These are phyloP conservation scores for Cladophialophora carrionii DNA, from an alignment of 2,329 filamentous ascomycete species.

Conservation along the genomic window DNA sequence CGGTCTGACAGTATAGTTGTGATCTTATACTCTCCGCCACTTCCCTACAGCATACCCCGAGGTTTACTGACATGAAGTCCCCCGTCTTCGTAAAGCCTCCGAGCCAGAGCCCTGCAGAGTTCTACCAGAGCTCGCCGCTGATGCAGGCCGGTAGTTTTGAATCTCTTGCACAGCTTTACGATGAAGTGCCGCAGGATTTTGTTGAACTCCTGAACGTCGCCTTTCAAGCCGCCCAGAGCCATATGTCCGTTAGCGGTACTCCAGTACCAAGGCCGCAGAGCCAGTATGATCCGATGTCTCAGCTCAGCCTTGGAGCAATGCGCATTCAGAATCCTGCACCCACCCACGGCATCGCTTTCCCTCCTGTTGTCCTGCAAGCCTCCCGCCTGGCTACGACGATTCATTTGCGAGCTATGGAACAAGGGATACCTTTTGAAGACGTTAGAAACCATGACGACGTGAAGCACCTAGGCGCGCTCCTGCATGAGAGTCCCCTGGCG, in stretches of 20 bases:
- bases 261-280: background rate
- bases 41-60: background rate
- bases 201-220: conserved; percentile 10
- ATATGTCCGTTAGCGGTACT: background rate
- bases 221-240: conserved; percentile 6
- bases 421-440: conserved; percentile 17
- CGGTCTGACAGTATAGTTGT: conserved; percentile 7
- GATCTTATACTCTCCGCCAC: conserved; percentile 21
- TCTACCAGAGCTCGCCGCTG: conserved; percentile 17
- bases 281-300: background rate
- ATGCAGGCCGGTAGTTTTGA: conserved; percentile 13
- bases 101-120: background rate
- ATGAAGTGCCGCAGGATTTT: background rate
- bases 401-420: conserved; percentile 12
- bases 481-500: conserved; percentile 10
- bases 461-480: background rate
- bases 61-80: background rate
- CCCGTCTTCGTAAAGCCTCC: background rate
- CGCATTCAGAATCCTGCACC: background rate
- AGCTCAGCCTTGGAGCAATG: background rate
- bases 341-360: background rate
- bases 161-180: conserved; percentile 3
- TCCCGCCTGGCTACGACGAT: conserved; percentile 11
- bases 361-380: conserved; percentile 11
- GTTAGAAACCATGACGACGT: conserved; percentile 9